These are phyloP conservation scores for Phytophthora crassamura DNA, from an alignment of 352 stramenopile species.

Conservation along the genomic window DNA sequence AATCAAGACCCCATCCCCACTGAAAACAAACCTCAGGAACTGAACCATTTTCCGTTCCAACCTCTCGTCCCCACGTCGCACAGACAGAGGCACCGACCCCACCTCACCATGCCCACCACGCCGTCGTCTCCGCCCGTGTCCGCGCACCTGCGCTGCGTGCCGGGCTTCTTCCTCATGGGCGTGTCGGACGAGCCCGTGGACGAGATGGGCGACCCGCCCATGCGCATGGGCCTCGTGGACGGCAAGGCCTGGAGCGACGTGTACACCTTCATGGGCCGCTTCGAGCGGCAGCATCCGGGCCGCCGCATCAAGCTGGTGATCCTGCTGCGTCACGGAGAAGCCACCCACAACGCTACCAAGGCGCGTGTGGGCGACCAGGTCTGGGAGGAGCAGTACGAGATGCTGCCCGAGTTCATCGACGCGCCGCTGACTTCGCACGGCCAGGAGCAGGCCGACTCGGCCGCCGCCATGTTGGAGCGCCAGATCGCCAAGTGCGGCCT, in stretches of 20 bases:
- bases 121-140: constrained; percentile 1
- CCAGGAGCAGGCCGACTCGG: constrained; percentile 42
- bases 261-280: constrained; percentile 40
- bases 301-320: constrained; percentile 58
- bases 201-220: constrained; percentile 39
- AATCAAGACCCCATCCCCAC: neutral
- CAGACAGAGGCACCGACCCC: too few relatives aligned
- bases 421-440: constrained; percentile 59
- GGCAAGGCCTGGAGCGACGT: constrained; percentile 50
- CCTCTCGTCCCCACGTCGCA: constrained; percentile 22
- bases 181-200: constrained; percentile 39
- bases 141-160: constrained; percentile 35
- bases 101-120: constrained; percentile 1
- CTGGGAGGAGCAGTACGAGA: constrained; percentile 65
- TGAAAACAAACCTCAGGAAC: too few relatives aligned
- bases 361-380: constrained; percentile 51
- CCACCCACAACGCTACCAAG: constrained; percentile 73
- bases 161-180: constrained; percentile 55
- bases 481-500: constrained; percentile 55
- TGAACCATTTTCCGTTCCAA: constrained; percentile 24
- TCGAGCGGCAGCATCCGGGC: constrained; percentile 27
- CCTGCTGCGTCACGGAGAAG: constrained; percentile 72
- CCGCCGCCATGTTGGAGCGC: constrained; percentile 45
- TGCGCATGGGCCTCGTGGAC: constrained; percentile 52
- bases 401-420: constrained; percentile 60